Evolutionary conservation across 495 filamentous ascomycete species (phyloP), one percentile per base, ranked within the genome.

Genomic region (Xylaria nigripes): DNA sequence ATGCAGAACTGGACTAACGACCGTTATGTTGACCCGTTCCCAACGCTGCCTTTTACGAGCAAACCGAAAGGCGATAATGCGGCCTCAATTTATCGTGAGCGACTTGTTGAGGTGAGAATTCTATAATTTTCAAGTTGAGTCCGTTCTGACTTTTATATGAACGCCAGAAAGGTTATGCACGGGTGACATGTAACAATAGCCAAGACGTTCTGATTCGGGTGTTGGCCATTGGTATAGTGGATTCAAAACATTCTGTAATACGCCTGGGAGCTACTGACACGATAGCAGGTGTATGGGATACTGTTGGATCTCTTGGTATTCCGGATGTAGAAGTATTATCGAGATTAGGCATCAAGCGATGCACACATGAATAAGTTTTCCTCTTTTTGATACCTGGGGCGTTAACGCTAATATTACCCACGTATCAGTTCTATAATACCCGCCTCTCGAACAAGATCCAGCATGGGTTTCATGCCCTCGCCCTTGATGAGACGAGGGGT

Each of bases 391-490:
- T 30, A 38, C 27, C 27, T 21, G 10, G 16, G 22, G 4, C 10
- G 18, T 22, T 12, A 3, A 48, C 42, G 25, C 62, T 64, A 32
- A 67, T 45, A 15, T 34, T 64, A 42, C n/a, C 8, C 24, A 54
- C 51, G 18, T 78, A 72, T 57, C 66, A 68, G 21, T 84, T 85
- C 68, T 79, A 81, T 66, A 78, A 87, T 61, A 84, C 81, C 13
- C 69, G 68, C 18, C 64, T 86, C 0, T 74, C 75, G 4, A 71
- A 77, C 51, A 68, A 69, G 47, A 78, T 87, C 12, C 78, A 86
- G 51, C 76, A 86, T 59, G 85, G 81, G 8, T 87, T 88, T 57
- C 86, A 89, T 56, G 85, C 85, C 2, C 72, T 89, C n/a, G 85
- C 84, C 0, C 70, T 89, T 1, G 85, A 89, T 56, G 86, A 89